phyloP scores from a whole-genome alignment of 2,329 filamentous ascomycete species.

The Penicillium sp. region DNA sequence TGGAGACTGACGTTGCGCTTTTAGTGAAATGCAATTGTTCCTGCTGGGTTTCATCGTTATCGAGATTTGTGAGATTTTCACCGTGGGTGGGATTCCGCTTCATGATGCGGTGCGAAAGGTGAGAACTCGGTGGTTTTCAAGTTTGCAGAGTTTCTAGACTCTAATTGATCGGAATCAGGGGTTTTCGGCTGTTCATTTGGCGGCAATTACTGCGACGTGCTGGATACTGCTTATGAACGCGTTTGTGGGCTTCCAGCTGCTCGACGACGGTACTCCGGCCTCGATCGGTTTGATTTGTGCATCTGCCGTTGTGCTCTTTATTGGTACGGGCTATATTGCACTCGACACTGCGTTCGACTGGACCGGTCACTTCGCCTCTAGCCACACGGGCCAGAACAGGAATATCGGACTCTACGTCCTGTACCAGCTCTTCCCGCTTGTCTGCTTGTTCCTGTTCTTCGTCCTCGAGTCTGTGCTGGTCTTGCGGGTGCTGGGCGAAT shows the following conservation, averaged over 20 bases:
- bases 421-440: constrained; percentile 83
- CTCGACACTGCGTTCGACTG: constrained; percentile 88
- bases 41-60: constrained; percentile 81
- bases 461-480: constrained; percentile 81
- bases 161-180: constrained; percentile 50
- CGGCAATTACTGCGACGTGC: constrained; percentile 78
- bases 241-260: constrained; percentile 84
- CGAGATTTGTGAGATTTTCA: constrained; percentile 94
- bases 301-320: constrained; percentile 71
- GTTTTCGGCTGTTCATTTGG: constrained; percentile 88
- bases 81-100: constrained; percentile 83
- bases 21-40: constrained; percentile 95
- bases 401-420: constrained; percentile 88
- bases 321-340: constrained; percentile 93
- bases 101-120: constrained; percentile 62
- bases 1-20: constrained; percentile 13
- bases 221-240: constrained; percentile 94
- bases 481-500: constrained; percentile 79
- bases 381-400: constrained; percentile 57
- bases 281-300: constrained; percentile 72
- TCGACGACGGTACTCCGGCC: constrained; percentile 87
- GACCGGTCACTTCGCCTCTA: constrained; percentile 73
- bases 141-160: not conserved
- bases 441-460: constrained; percentile 88
- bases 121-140: constrained; percentile 48